Percentiles rank a stretch among this genome's conserved stretches.
These are phyloP conservation scores for Setaria viridis DNA, from an alignment of 202 grass and related monocot species.

Conservation along the genomic window DNA sequence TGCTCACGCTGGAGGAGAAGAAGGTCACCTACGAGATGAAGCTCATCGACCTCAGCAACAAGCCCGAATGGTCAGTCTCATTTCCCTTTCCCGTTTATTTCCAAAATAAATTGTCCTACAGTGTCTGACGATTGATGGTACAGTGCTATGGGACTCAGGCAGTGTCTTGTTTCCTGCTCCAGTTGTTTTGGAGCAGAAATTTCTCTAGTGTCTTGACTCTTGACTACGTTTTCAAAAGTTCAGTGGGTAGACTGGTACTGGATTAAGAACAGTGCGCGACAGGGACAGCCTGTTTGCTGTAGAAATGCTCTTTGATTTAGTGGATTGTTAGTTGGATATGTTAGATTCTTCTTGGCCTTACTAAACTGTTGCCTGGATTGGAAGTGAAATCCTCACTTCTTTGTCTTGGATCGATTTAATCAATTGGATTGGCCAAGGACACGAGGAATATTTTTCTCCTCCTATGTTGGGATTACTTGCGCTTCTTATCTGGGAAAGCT, in stretches of 20 bases:
- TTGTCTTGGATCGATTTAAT: neutral
- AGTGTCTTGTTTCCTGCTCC: neutral
- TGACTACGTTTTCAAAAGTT: neutral
- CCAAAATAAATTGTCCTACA: neutral
- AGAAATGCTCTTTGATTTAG: neutral
- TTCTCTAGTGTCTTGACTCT: conserved; percentile 12
- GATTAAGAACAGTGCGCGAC: conserved; percentile 1
- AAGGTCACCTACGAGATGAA: conserved; percentile 76
- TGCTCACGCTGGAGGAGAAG: conserved; percentile 95
- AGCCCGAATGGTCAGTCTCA: conserved; percentile 74
- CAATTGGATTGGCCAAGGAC: neutral
- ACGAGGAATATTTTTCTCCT: neutral
- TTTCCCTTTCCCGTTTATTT: neutral
- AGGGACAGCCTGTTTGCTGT: neutral
- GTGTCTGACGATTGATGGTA: neutral
- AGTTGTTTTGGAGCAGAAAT: neutral
- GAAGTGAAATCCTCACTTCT: neutral
- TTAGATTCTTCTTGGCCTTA: neutral
- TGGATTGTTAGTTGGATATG: neutral
- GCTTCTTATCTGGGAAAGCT: neutral
- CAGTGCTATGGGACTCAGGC: neutral
- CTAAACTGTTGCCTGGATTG: neutral
- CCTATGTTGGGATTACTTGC: neutral
- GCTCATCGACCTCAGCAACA: conserved; percentile 74
- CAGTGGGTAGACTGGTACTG: neutral